Percentiles rank a stretch among this genome's conserved stretches.
Conservation (phyloP, 2,329 filamentous ascomycete genomes). For the Penicillium sp. region DNA sequence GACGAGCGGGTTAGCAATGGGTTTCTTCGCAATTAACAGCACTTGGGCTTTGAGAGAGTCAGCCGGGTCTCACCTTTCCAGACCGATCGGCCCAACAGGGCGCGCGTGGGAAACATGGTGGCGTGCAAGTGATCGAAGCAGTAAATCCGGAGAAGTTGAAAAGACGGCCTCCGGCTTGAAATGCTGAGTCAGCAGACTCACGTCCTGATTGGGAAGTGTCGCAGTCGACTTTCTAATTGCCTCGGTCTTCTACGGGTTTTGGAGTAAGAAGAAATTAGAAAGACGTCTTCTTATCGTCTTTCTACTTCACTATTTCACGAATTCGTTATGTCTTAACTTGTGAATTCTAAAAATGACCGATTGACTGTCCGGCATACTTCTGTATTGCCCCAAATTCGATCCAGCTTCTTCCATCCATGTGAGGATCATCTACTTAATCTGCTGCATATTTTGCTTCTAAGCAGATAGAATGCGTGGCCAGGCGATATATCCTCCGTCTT, state of each 20-base stretch:
- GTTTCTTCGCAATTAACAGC: background rate
- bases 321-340: too few relatives aligned
- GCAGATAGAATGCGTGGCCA: too few relatives aligned
- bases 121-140: slow-evolving; percentile 12
- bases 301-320: background rate
- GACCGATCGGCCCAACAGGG: slow-evolving; percentile 71
- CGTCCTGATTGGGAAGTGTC: background rate
- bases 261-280: too few relatives aligned
- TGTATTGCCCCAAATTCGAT: too few relatives aligned
- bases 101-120: slow-evolving; percentile 67
- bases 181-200: slow-evolving; percentile 4
- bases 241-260: background rate
- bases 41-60: too few relatives aligned
- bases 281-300: background rate
- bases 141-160: slow-evolving; percentile 19
- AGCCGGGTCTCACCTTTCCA: slow-evolving; percentile 70
- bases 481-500: too few relatives aligned
- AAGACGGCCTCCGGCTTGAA: background rate
- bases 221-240: background rate
- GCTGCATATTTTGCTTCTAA: too few relatives aligned
- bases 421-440: too few relatives aligned
- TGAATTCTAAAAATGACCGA: too few relatives aligned
- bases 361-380: too few relatives aligned
- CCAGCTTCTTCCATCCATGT: too few relatives aligned
- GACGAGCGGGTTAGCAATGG: slow-evolving; percentile 7